Percentiles rank a stretch among this genome's conserved stretches.
Evolutionary conservation across 805 yeast species (phyloP).

Genomic region (Candida railenensis): DNA sequence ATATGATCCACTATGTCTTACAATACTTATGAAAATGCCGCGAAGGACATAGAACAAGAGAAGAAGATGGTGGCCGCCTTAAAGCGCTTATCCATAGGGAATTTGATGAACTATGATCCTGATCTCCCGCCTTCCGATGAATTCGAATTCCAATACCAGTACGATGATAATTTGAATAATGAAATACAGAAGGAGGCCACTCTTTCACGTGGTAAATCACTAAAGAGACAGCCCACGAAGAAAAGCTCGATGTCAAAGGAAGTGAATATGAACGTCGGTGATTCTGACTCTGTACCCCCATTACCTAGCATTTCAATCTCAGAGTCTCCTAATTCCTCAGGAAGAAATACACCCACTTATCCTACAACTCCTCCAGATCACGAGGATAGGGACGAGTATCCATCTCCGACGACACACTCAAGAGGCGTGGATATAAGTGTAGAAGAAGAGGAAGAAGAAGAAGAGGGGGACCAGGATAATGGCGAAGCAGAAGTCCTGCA

Average conservation of each 20-base stretch:
- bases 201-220: slow-evolving; percentile 6
- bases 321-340: slow-evolving; percentile 4
- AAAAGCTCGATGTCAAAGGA: slow-evolving; percentile 10
- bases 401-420: neutral
- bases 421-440: neutral
- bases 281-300: slow-evolving; percentile 17
- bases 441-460: neutral
- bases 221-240: slow-evolving; percentile 4
- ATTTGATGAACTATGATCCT: slow-evolving; percentile 61
- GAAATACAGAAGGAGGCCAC: neutral
- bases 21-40: slow-evolving; percentile 48
- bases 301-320: slow-evolving; percentile 8
- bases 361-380: neutral
- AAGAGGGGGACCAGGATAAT: neutral
- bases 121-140: slow-evolving; percentile 54
- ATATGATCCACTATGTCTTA: slow-evolving; percentile 8
- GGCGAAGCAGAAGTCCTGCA: neutral
- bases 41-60: slow-evolving; percentile 74
- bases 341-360: neutral
- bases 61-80: slow-evolving; percentile 70
- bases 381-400: neutral
- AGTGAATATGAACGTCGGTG: slow-evolving; percentile 19
- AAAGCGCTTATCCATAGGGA: slow-evolving; percentile 72
- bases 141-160: slow-evolving; percentile 25
- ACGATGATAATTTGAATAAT: slow-evolving; percentile 4